A percentile compares a stretch with the other conserved stretches of the same genome.
These are phyloP conservation scores for Agrostemma githago DNA, from an alignment of 148 eudicot species.

Conservation along the genomic window DNA sequence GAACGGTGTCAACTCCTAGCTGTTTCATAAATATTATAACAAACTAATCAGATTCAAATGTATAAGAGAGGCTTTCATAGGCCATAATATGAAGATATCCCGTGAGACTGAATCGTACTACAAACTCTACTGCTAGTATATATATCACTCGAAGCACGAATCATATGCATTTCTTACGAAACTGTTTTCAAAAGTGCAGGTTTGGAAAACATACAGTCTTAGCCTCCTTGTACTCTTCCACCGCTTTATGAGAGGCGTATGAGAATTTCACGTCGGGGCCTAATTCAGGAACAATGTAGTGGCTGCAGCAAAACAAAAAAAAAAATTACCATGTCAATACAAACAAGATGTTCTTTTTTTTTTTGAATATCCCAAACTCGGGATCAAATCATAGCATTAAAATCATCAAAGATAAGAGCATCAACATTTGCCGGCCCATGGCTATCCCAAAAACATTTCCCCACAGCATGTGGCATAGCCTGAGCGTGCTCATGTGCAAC, in stretches of 20 bases:
- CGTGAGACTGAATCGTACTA: no score
- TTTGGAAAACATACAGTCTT: slow-evolving; percentile 47
- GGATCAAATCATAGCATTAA: not conserved
- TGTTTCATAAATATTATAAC: slow-evolving; percentile 27
- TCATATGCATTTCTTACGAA: no score
- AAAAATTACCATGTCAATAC: slow-evolving; percentile 10
- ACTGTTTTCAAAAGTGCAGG: no score
- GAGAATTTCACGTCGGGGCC: slow-evolving; percentile 71
- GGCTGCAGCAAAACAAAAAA: slow-evolving; percentile 37
- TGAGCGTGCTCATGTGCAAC: no score
- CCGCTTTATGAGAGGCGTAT: slow-evolving; percentile 78
- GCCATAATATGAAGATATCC: not conserved
- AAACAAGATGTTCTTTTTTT: not conserved
- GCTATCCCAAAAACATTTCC: no score
- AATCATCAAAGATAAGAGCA: not conserved
- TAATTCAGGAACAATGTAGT: slow-evolving; percentile 87
- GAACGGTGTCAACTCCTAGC: slow-evolving; percentile 85
- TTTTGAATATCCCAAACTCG: not conserved
- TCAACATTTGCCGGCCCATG: no score
- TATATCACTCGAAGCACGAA: no score
- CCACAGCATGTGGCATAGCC: no score
- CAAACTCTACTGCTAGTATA: no score
- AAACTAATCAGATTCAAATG: not conserved
- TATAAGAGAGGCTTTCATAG: not conserved
- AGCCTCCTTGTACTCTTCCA: slow-evolving; percentile 71